These are phyloP conservation scores for Saccharomyces eubayanus DNA, from an alignment of 805 yeast genomes.

Conservation along the genomic window DNA sequence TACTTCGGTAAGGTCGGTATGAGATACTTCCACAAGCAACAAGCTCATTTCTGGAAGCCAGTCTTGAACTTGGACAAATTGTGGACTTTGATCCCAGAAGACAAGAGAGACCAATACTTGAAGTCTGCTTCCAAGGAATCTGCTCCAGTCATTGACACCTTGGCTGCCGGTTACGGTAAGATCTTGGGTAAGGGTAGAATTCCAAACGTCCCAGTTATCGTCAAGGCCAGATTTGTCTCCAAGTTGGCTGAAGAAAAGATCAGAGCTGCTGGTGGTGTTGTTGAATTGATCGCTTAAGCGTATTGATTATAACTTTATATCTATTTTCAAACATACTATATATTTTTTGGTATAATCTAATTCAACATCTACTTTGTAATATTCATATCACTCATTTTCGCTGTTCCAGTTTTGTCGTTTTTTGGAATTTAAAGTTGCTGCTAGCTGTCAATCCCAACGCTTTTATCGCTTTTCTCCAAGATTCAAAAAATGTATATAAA, in stretches of 20 bases:
- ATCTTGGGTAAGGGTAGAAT: constrained; percentile 98
- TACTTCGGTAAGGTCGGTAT: constrained; percentile 99
- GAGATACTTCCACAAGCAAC: constrained; percentile 98
- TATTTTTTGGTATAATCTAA: background rate
- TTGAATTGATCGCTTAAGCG: constrained; percentile 93
- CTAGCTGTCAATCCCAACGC: background rate
- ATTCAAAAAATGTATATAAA: background rate
- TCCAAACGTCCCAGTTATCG: constrained; percentile 97
- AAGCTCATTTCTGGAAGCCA: constrained; percentile 95
- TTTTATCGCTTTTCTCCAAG: background rate
- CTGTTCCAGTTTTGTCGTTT: background rate
- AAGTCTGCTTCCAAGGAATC: constrained; percentile 74
- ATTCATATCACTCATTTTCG: background rate
- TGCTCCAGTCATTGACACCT: constrained; percentile 98
- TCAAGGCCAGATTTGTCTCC: constrained; percentile 98
- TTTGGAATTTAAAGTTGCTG: background rate
- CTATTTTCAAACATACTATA: background rate
- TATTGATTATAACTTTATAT: constrained; percentile 1
- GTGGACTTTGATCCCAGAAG: constrained; percentile 93
- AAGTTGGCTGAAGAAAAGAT: constrained; percentile 99
- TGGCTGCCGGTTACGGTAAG: constrained; percentile 99
- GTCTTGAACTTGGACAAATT: constrained; percentile 95
- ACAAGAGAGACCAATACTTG: constrained; percentile 89
- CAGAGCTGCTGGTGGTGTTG: constrained; percentile 99
- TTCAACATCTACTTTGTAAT: background rate